Evolutionary conservation across 768 basidiomycete species (phyloP).

Genomic region (Amanita subjunquillea): DNA sequence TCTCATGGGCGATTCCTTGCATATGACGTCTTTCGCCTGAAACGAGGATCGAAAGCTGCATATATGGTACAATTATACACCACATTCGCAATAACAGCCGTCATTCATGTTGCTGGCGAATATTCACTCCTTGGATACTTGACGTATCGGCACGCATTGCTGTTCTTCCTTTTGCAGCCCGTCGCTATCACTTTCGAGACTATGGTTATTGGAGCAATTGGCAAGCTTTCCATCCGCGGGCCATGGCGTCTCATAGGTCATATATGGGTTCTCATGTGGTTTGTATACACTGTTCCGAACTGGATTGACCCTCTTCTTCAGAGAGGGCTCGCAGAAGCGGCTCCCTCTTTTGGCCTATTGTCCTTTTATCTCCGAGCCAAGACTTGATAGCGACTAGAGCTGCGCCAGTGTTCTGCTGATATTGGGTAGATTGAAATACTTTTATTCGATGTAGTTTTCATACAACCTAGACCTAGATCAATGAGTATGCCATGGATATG

Average conservation of each 20-base stretch:
- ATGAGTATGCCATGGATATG: too few relatives aligned
- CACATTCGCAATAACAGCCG: slow-evolving; percentile 21
- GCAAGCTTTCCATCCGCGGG: slow-evolving; percentile 7
- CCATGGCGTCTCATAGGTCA: slow-evolving; percentile 12
- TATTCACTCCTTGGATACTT: slow-evolving; percentile 15
- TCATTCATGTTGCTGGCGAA: slow-evolving; percentile 23
- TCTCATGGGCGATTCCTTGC: slow-evolving; percentile 7
- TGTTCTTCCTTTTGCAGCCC: slow-evolving; percentile 22
- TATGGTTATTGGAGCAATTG: slow-evolving; percentile 12
- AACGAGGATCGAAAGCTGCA: slow-evolving; percentile 7
- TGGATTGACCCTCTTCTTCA: slow-evolving; percentile 12
- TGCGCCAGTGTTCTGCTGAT: too few relatives aligned
- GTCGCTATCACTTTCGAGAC: slow-evolving; percentile 25
- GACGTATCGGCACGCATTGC: slow-evolving; percentile 7
- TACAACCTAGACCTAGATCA: too few relatives aligned
- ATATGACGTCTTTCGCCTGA: slow-evolving; percentile 2
- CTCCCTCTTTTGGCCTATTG: slow-evolving; percentile 1
- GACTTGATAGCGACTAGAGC: too few relatives aligned
- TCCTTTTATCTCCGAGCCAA: too few relatives aligned
- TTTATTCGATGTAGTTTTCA: too few relatives aligned
- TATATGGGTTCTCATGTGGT: slow-evolving; percentile 19
- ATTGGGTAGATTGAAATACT: too few relatives aligned
- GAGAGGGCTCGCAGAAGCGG: slow-evolving; percentile 8
- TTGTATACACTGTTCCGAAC: slow-evolving; percentile 12
- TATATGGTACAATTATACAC: slow-evolving; percentile 11